These are phyloP conservation scores for Daldinia decipiens DNA, from an alignment of 495 filamentous ascomycete genomes.

Conservation along the genomic window DNA sequence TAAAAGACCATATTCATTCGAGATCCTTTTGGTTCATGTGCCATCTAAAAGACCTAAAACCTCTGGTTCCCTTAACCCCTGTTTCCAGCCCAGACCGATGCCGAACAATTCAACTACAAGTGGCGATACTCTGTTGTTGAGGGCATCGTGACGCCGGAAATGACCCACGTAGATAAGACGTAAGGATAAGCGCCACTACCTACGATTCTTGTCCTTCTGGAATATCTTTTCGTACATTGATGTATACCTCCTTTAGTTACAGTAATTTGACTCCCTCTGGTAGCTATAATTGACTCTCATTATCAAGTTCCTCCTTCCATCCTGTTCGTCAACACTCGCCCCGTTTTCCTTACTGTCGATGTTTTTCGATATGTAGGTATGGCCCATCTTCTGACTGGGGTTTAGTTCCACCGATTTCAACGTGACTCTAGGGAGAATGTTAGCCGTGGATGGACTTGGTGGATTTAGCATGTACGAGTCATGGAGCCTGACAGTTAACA, in stretches of 20 bases:
- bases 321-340: slow-evolving; percentile 53
- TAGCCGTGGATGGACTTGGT: slow-evolving; percentile 89
- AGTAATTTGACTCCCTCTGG: too few relatives aligned
- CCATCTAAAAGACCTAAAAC: not conserved
- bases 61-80: not conserved
- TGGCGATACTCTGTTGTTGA: not conserved
- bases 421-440: slow-evolving; percentile 84
- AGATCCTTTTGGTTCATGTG: not conserved
- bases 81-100: not conserved
- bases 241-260: not conserved
- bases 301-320: too few relatives aligned
- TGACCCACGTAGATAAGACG: not conserved
- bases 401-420: slow-evolving; percentile 73
- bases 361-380: slow-evolving; percentile 57
- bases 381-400: slow-evolving; percentile 65
- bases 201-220: not conserved
- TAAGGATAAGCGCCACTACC: not conserved
- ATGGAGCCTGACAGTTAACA: too few relatives aligned
- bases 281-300: too few relatives aligned
- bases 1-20: not conserved
- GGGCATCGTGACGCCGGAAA: not conserved
- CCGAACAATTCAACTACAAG: not conserved
- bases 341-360: slow-evolving; percentile 54
- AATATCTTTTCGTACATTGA: not conserved
- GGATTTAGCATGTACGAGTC: slow-evolving; percentile 86